Conservation (phyloP, 2,329 filamentous ascomycete genomes). For the Aspergillus bombycis region DNA sequence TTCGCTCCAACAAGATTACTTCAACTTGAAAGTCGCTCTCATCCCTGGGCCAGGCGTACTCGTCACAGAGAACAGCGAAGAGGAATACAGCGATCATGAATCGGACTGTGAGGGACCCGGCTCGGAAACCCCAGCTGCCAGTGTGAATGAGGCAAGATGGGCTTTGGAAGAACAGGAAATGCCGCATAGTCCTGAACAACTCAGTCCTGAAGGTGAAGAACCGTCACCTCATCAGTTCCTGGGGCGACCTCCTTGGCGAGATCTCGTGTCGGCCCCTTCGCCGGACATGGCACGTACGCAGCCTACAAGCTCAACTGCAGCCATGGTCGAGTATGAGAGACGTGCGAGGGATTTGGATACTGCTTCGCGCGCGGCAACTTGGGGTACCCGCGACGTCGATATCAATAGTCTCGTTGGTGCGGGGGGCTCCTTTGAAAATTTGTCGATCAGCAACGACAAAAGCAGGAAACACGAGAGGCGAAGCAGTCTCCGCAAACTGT, state of each 20-base stretch:
- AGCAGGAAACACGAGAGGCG: constrained; percentile 48
- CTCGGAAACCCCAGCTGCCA: constrained; percentile 33
- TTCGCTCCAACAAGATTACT: constrained; percentile 38
- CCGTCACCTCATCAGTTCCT: constrained; percentile 43
- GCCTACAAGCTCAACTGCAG: constrained; percentile 57
- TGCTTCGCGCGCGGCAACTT: constrained; percentile 58
- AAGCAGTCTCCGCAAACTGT: constrained; percentile 50
- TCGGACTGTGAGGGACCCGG: constrained; percentile 28
- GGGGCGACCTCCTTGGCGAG: constrained; percentile 53
- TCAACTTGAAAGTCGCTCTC: constrained; percentile 33
- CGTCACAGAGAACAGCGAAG: constrained; percentile 48
- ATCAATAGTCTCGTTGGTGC: constrained; percentile 51
- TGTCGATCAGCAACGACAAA: constrained; percentile 39
- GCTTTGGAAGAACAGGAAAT: constrained; percentile 26
- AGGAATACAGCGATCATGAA: constrained; percentile 32
- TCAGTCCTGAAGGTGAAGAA: constrained; percentile 29
- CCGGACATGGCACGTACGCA: constrained; percentile 43
- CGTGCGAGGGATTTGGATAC: constrained; percentile 57
- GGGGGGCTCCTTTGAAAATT: constrained; percentile 47
- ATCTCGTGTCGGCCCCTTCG: constrained; percentile 39
- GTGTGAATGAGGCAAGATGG: constrained; percentile 28
- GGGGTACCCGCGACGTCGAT: constrained; percentile 58
- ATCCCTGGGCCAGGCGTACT: constrained; percentile 58
- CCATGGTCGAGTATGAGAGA: constrained; percentile 56
- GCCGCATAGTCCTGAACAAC: constrained; percentile 27